These are phyloP conservation scores for Apiotrichum gracile DNA, from an alignment of 1,284 basidiomycete species.

Conservation along the genomic window DNA sequence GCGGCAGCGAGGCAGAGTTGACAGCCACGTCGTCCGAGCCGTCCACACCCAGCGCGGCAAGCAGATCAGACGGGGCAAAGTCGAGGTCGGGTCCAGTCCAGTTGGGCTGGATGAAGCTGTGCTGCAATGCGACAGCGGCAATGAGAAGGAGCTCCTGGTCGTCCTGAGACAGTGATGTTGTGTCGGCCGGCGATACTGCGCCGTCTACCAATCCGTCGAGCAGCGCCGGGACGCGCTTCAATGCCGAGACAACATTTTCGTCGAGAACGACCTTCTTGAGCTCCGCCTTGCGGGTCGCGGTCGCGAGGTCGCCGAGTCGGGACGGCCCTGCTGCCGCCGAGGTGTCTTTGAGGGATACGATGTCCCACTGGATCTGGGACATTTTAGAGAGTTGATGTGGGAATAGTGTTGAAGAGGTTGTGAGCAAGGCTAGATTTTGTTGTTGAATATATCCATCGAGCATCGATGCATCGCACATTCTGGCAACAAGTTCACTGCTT, in stretches of 20 bases:
- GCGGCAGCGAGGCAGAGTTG: conserved; percentile 61
- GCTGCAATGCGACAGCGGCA: conserved; percentile 71
- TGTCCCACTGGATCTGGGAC: conserved; percentile 26
- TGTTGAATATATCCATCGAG: no score
- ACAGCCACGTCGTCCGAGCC: conserved; percentile 43
- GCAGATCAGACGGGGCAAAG: conserved; percentile 49
- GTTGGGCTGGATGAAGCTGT: conserved; percentile 87
- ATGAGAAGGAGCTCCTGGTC: conserved; percentile 58
- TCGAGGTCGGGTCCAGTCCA: conserved; percentile 92
- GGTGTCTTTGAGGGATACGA: conserved; percentile 9
- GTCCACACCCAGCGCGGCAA: conserved; percentile 50
- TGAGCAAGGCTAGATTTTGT: no score
- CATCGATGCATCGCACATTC: no score
- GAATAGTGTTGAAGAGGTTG: not conserved
- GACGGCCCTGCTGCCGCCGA: not conserved
- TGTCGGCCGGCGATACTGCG: not conserved
- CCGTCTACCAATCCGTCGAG: conserved; percentile 21
- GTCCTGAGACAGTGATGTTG: conserved; percentile 3
- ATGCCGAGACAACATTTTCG: conserved; percentile 23
- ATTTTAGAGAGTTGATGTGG: conserved; percentile 11
- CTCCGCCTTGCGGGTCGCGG: conserved; percentile 36
- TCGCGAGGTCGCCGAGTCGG: conserved; percentile 23
- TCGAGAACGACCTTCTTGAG: conserved; percentile 38
- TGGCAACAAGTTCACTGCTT: not conserved
- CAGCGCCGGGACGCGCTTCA: conserved; percentile 23